These are phyloP conservation scores for Citropsis articulata DNA, from an alignment of 345 rosid genomes.

Conservation along the genomic window DNA sequence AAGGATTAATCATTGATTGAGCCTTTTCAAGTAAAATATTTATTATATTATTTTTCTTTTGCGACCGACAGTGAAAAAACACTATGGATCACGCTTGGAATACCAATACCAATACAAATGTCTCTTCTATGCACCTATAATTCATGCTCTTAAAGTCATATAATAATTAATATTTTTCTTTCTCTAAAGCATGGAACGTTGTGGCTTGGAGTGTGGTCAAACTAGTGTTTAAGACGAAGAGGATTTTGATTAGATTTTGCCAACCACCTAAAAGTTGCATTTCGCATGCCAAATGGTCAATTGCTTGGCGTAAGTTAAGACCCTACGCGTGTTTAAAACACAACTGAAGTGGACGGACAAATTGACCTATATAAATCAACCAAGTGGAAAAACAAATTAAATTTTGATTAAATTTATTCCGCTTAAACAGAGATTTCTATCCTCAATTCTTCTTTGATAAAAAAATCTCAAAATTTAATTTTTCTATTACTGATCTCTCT, in stretches of 20 bases:
- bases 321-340: not conserved
- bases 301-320: not conserved
- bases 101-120: conserved; percentile 3
- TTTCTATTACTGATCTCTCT: no score
- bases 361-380: not conserved
- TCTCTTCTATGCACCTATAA: not conserved
- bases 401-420: no score
- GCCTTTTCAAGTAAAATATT: not conserved
- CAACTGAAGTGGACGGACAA: not conserved
- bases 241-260: not conserved
- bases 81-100: not conserved
- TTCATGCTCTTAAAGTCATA: not conserved
- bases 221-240: not conserved
- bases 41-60: not conserved
- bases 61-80: not conserved
- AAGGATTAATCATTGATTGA: not conserved
- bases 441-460: no score
- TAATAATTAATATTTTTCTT: not conserved
- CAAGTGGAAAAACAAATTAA: not conserved
- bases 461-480: no score
- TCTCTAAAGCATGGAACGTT: not conserved
- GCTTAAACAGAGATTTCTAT: no score
- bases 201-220: not conserved
- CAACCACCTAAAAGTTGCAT: not conserved
- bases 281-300: conserved; percentile 1